A percentile compares a stretch with the other conserved stretches of the same genome.
phyloP scores from a whole-genome alignment of 2,329 filamentous ascomycete species.

The Graphiopsis chlorocephala region DNA sequence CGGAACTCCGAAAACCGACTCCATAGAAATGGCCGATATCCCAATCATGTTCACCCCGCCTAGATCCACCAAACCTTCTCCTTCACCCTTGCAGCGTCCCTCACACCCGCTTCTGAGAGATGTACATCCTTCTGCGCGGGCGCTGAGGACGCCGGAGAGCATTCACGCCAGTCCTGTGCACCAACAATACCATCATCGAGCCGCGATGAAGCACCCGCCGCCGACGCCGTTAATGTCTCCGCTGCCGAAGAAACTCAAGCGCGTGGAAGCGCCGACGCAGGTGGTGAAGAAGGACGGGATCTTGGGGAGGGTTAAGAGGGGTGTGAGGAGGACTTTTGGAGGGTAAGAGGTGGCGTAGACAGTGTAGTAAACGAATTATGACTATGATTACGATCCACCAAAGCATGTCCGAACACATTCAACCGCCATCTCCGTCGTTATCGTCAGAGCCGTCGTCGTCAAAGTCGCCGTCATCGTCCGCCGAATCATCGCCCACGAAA shows the following conservation, averaged over 20 bases:
- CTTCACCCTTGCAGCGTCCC: neutral
- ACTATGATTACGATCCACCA: neutral
- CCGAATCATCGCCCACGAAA: neutral
- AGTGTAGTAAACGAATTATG: neutral
- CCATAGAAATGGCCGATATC: slow-evolving; percentile 25
- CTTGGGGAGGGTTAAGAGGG: neutral
- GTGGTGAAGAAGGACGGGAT: neutral
- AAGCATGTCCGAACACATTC: too few species aligned
- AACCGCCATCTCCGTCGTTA: too few species aligned
- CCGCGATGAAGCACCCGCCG: neutral
- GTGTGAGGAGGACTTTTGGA: neutral
- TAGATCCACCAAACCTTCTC: neutral
- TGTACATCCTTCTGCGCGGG: neutral
- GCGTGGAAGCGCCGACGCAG: neutral
- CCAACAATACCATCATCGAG: neutral
- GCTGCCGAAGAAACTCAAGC: neutral
- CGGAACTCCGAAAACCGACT: neutral
- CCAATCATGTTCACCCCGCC: slow-evolving; percentile 35
- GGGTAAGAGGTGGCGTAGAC: neutral
- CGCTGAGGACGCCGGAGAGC: neutral
- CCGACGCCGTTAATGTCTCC: neutral
- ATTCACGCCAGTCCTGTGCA: neutral
- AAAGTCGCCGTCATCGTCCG: neutral
- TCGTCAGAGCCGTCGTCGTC: neutral
- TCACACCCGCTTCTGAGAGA: neutral